Conservation (phyloP, 192 early-diverging fungal genomes). For the Phycomyces nitens region DNA sequence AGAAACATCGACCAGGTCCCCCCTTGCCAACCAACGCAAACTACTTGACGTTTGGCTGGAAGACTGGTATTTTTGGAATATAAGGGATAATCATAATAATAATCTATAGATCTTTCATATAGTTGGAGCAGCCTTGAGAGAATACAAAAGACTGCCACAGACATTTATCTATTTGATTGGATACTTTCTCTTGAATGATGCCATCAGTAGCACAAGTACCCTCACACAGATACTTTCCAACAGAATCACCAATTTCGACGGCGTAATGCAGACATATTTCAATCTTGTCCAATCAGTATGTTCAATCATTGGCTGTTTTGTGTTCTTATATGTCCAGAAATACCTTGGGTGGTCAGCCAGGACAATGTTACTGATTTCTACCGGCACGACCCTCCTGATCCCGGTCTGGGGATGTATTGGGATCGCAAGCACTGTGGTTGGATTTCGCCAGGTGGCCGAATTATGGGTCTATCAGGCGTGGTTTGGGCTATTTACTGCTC, state of each 20-base stretch:
- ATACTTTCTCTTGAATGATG: slow-evolving; percentile 40
- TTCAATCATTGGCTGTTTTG: slow-evolving; percentile 38
- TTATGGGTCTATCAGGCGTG: slow-evolving; percentile 30
- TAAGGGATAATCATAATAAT: too few species aligned
- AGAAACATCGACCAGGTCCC: slow-evolving; percentile 39
- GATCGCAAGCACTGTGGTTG: slow-evolving; percentile 9
- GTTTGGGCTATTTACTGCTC: slow-evolving; percentile 31
- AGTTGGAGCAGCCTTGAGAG: slow-evolving; percentile 22
- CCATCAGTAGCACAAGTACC: slow-evolving; percentile 29
- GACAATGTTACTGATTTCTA: slow-evolving; percentile 36
- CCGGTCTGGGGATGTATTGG: slow-evolving; percentile 40
- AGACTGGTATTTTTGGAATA: neutral
- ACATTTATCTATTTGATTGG: slow-evolving; percentile 38
- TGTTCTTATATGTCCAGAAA: slow-evolving; percentile 36
- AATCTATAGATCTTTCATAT: neutral
- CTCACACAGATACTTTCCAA: slow-evolving; percentile 32
- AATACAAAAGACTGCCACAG: slow-evolving; percentile 33
- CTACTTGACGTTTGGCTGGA: slow-evolving; percentile 33
- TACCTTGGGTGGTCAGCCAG: slow-evolving; percentile 36
- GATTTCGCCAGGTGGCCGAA: slow-evolving; percentile 23
- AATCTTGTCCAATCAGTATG: slow-evolving; percentile 28
- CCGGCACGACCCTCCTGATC: slow-evolving; percentile 29
- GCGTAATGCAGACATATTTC: slow-evolving; percentile 27
- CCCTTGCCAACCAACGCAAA: slow-evolving; percentile 32
- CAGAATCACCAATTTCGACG: slow-evolving; percentile 21